A percentile compares a stretch with the other conserved stretches of the same genome.
phyloP scores from a whole-genome alignment of 2,329 filamentous ascomycete species.

The Fusarium begoniae region DNA sequence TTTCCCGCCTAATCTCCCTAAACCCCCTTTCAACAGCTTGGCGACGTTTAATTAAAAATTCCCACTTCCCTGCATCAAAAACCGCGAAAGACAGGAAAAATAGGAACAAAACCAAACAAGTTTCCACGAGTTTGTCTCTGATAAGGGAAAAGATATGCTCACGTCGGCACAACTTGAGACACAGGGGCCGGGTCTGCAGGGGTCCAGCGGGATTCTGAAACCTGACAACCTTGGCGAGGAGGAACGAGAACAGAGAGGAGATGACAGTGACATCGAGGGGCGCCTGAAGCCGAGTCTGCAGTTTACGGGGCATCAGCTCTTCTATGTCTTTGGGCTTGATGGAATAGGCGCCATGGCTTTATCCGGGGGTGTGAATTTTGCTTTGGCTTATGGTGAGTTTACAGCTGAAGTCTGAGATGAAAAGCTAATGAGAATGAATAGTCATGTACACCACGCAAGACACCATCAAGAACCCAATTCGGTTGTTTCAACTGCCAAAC shows the following conservation, averaged over 20 bases:
- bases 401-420: background rate
- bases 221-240: slow-evolving; percentile 18
- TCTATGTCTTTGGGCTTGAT: slow-evolving; percentile 60
- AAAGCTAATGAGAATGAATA: slow-evolving; percentile 36
- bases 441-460: slow-evolving; percentile 58
- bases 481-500: slow-evolving; percentile 60
- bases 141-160: slow-evolving; percentile 21
- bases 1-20: slow-evolving; percentile 12
- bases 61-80: background rate
- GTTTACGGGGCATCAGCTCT: slow-evolving; percentile 55
- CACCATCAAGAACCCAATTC: slow-evolving; percentile 50
- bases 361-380: slow-evolving; percentile 62
- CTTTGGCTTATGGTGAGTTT: slow-evolving; percentile 58
- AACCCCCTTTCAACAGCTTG: background rate
- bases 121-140: background rate
- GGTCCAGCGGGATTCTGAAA: slow-evolving; percentile 13
- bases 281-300: slow-evolving; percentile 50
- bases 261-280: slow-evolving; percentile 16
- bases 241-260: slow-evolving; percentile 8
- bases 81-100: background rate
- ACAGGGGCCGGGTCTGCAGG: slow-evolving; percentile 20
- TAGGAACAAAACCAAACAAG: background rate
- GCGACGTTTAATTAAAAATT: background rate
- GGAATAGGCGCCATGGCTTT: slow-evolving; percentile 58
- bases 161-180: slow-evolving; percentile 37